Conservation (phyloP, 139 green algal species). For the Desmodesmus armatus region DNA sequence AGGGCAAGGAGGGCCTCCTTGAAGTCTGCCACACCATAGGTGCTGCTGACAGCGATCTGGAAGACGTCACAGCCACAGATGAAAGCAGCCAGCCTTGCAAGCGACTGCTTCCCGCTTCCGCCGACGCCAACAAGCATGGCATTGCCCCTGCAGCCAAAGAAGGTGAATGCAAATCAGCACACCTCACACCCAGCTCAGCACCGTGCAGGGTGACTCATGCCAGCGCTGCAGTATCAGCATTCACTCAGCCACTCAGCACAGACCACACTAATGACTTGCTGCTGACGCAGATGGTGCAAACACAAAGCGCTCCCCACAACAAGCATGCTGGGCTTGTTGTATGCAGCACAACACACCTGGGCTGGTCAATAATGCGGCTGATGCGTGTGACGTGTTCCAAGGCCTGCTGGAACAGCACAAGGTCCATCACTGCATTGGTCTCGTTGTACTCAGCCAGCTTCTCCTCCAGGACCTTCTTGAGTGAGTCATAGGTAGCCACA, state of each 20-base stretch:
- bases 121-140: constrained; percentile 91
- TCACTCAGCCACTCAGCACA: background rate
- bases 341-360: constrained; percentile 43
- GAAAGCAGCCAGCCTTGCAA: constrained; percentile 82
- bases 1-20: constrained; percentile 87
- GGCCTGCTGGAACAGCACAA: constrained; percentile 91
- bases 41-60: constrained; percentile 82
- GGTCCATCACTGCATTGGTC: constrained; percentile 84
- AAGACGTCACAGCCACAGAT: constrained; percentile 88
- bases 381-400: constrained; percentile 89
- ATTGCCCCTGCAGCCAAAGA: constrained; percentile 67
- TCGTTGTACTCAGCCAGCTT: constrained; percentile 93
- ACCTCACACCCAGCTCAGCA: background rate
- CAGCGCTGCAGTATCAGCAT: background rate
- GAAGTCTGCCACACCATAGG: constrained; percentile 87
- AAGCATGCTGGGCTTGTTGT: too few relatives aligned
- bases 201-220: background rate
- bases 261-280: background rate
- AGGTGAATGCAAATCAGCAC: too few relatives aligned
- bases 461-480: constrained; percentile 83
- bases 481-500: constrained; percentile 53
- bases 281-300: background rate
- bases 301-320: too few relatives aligned
- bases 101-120: constrained; percentile 82
- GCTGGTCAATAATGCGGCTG: constrained; percentile 83